A percentile compares a stretch with the other conserved stretches of the same genome.
Conservation (phyloP, 768 basidiomycete species). For the Lactifluus volemus region DNA sequence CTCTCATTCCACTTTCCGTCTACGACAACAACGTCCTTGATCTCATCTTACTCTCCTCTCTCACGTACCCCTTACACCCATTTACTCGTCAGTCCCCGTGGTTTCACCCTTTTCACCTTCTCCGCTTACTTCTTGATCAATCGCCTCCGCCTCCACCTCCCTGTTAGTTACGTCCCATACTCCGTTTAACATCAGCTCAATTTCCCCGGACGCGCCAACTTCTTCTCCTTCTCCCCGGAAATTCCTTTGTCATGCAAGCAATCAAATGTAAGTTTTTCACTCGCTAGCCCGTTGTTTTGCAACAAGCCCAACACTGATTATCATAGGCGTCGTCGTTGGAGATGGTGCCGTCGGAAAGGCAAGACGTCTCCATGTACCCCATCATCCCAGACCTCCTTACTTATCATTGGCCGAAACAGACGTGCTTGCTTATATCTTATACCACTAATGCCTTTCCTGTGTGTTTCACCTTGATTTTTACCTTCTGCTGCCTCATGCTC, state of each 20-base stretch:
- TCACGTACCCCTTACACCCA: neutral
- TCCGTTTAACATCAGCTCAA: conserved; percentile 5
- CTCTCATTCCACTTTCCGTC: neutral
- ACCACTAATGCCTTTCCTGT: conserved; percentile 97
- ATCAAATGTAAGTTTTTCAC: conserved; percentile 67
- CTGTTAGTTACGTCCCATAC: neutral
- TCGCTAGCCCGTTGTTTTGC: neutral
- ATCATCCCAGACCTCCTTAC: neutral
- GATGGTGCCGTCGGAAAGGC: conserved; percentile 99
- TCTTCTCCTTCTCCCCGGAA: neutral
- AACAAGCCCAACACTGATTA: conserved; percentile 23
- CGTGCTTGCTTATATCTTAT: conserved; percentile 97
- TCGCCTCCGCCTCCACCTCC: neutral
- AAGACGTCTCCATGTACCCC: conserved; percentile 24
- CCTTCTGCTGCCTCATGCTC: conserved; percentile 5
- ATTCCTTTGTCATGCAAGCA: conserved; percentile 56
- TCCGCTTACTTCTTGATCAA: neutral
- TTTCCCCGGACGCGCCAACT: neutral
- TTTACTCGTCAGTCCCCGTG: neutral
- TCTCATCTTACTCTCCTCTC: neutral
- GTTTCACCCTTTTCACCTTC: neutral
- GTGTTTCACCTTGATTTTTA: conserved; percentile 28
- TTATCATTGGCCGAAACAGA: conserved; percentile 42
- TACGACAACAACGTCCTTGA: neutral
- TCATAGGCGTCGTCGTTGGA: conserved; percentile 90